These are phyloP conservation scores for Neonectria punicea DNA, from an alignment of 2,329 filamentous ascomycete species.

Conservation along the genomic window DNA sequence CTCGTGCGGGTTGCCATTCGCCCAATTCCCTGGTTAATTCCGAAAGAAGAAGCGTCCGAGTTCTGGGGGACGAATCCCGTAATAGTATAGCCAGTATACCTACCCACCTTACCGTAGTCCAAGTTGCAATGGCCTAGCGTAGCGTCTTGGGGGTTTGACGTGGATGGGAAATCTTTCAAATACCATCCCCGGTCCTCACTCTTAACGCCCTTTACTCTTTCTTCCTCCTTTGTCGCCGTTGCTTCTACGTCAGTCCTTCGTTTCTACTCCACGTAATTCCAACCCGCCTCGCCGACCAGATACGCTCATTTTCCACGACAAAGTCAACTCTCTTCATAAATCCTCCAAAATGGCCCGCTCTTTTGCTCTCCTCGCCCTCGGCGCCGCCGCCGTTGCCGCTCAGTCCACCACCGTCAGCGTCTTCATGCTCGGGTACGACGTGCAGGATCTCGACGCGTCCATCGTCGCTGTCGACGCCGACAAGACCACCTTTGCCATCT, in stretches of 20 bases:
- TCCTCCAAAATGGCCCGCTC: conserved; percentile 39
- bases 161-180: conserved; percentile 9
- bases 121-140: background rate
- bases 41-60: conserved; percentile 16
- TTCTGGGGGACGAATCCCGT: conserved; percentile 10
- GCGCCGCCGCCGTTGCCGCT: conserved; percentile 34
- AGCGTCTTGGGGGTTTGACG: background rate
- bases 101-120: too few species aligned
- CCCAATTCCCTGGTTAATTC: conserved; percentile 11
- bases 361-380: conserved; percentile 40
- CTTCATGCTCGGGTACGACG: conserved; percentile 41
- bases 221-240: background rate
- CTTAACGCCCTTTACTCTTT: background rate
- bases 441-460: conserved; percentile 42
- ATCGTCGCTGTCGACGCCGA: conserved; percentile 41
- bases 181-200: conserved; percentile 5
- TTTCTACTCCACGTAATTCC: conserved; percentile 7
- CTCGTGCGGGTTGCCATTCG: background rate
- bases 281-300: conserved; percentile 7
- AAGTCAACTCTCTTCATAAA: conserved; percentile 17
- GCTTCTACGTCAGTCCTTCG: conserved; percentile 15
- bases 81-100: conserved; percentile 1
- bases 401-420: conserved; percentile 44
- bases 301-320: conserved; percentile 26
- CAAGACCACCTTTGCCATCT: conserved; percentile 46